Base-by-base conservation (phyloP, 2,329 filamentous ascomycete species). In the Lanzia echinophila region DNA sequence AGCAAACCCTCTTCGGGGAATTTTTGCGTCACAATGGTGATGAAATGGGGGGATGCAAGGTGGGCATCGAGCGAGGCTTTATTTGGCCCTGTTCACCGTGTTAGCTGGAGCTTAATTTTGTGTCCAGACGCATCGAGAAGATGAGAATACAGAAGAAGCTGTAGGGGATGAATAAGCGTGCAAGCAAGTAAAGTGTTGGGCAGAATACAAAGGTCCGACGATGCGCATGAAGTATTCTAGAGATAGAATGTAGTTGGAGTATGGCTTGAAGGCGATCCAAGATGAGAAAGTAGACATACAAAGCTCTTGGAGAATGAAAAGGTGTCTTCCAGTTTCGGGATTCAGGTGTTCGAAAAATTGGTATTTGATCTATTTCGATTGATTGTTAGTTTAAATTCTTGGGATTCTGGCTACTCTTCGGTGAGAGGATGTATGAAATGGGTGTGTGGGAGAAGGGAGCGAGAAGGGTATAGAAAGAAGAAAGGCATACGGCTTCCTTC, bases 321-420 rank as follows among this genome's bases (percentile, higher is more conserved):
- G 39, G 39, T 20, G 19, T 49, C 22, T 38, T 33, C 11, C 43
- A 34, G 56, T 44, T 50, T 50, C 10, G 19, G 39, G 39, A 22
- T 42, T 42, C 39, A 42, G 12, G 12, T 42, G 46, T 48, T 34
- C 43, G 10, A 48, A 48, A 42, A 42, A 42, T 42, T 42, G 39
- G 6, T 19, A 22, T 20, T 42, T 42, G 12, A 19, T 19, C 39
- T 42, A 22, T 42, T 42, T 42, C 4, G 19, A 42, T 22, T 42
- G 1, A 6, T 19, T 20, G 10, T 42, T 42, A 42, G 39, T 19
- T 42, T 19, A 8, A 7, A 24, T 42, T 42, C 19, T 24, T 42
- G 8, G 19, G 12, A 42, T 6, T 11, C 17, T 7, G 39, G 39
- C 32, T 33, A 13, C 7, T n/a, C 39, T 48, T 12, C 20, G 32